A percentile compares a stretch with the other conserved stretches of the same genome.
Evolutionary conservation across 768 basidiomycete genomes (phyloP).

Genomic region (Fibroporia radiculosa): DNA sequence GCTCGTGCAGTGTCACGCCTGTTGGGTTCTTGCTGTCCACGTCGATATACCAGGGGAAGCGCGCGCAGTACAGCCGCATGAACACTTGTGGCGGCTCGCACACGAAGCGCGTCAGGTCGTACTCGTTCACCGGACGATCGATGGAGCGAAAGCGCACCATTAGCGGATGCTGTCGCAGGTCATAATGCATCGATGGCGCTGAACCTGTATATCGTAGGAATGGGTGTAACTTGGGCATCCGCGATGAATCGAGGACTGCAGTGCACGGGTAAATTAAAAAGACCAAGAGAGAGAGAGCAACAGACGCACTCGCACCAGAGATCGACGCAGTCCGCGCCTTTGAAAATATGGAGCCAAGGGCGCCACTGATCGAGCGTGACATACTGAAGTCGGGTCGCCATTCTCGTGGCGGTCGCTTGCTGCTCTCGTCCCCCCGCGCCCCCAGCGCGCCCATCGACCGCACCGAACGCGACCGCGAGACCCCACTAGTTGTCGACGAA

Average conservation of each 20-base stretch:
- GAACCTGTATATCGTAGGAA: conserved; percentile 21
- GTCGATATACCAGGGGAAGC: conserved; percentile 65
- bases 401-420: conserved; percentile 22
- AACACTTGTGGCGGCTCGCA: conserved; percentile 40
- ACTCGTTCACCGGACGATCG: conserved; percentile 32
- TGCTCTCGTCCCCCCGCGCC: conserved; percentile 4
- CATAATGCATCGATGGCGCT: conserved; percentile 35
- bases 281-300: neutral
- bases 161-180: conserved; percentile 38
- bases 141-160: conserved; percentile 39
- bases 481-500: conserved; percentile 6
- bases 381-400: conserved; percentile 28
- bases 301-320: conserved; percentile 11
- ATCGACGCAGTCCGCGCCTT: conserved; percentile 15
- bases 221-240: conserved; percentile 16
- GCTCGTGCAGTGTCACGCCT: conserved; percentile 53
- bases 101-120: conserved; percentile 48
- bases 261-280: neutral
- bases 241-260: conserved; percentile 6
- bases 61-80: conserved; percentile 50
- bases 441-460: conserved; percentile 5
- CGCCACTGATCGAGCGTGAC: conserved; percentile 12
- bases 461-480: conserved; percentile 14
- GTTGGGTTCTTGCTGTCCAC: conserved; percentile 33
- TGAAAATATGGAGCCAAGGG: conserved; percentile 17